Base-by-base conservation (phyloP, 768 basidiomycete genomes). In the Phanerochaete sordida region DNA sequence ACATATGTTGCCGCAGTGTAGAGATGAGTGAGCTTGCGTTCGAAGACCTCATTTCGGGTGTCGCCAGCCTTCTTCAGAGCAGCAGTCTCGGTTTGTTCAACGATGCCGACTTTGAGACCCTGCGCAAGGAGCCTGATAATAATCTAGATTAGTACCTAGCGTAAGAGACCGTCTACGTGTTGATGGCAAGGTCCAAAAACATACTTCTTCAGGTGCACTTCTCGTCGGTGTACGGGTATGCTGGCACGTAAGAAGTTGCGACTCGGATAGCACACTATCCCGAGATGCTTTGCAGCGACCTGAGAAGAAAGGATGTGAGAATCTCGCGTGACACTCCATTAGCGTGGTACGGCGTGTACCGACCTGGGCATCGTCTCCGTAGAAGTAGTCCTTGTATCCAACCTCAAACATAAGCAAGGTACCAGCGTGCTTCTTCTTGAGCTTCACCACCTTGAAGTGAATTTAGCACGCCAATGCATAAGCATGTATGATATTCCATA, bases 1-100 rank as follows among this genome's bases (percentile, higher is more conserved):
- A 78, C 91, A 65, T 70, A 94, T 92, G 93, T 96, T 30, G 91
- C 84, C 28, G 91, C 85, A 27, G 95, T 96, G 64, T 91, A 96
- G 37, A 96, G 72, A 64, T 89, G 82, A 0, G 87, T 88, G 11
- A 98, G 68, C 68, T 85, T 79, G 39, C 93, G 81, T 24, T 84
- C 83, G 66, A 95, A 96, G 0, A 86, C 82, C 0, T 81, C 78
- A 64, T 86, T 88, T 55, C 85, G 81, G 61, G 86, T 93, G 60
- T 90, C 88, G 50, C 90, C 78, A 2, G 78, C 85, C 74, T 91
- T 93, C 76, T 95, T 95, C 51, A 95, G 78, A 0, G 93, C 93
- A 19, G 93, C 91, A 0, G 94, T 95, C 73, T 95, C 93, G 0
- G 80, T 82, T 69, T 95, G 94, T 24, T 84, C 79, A 1, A 93